Conservation (phyloP, 495 filamentous ascomycete genomes). For the Oidiodendron maius region DNA sequence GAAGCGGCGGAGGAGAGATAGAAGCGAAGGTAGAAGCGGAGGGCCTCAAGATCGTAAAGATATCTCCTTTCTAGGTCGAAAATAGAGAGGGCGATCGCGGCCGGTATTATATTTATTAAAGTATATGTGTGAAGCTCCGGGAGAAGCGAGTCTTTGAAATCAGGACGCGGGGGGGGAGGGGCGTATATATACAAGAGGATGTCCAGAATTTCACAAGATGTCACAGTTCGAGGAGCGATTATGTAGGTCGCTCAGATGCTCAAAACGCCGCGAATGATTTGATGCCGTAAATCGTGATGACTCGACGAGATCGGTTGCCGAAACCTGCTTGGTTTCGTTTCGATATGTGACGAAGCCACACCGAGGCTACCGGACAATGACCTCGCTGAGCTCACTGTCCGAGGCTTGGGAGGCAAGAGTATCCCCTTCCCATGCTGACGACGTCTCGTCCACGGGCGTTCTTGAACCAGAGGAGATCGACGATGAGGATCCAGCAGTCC, state of each 20-base stretch:
- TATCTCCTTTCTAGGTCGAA: neutral
- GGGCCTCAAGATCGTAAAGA: neutral
- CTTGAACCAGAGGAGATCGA: slow-evolving; percentile 37
- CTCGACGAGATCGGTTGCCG: slow-evolving; percentile 11
- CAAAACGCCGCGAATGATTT: slow-evolving; percentile 23
- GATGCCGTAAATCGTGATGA: slow-evolving; percentile 21
- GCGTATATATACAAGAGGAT: slow-evolving; percentile 18
- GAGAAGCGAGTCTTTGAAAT: neutral
- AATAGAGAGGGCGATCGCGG: neutral
- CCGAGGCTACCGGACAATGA: slow-evolving; percentile 15
- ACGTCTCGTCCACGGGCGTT: slow-evolving; percentile 29
- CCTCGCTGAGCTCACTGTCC: slow-evolving; percentile 19
- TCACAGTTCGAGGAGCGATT: slow-evolving; percentile 4
- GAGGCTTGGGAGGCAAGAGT: slow-evolving; percentile 22
- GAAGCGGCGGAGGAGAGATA: neutral
- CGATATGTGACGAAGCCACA: slow-evolving; percentile 1
- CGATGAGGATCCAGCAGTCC: slow-evolving; percentile 36
- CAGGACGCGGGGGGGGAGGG: neutral
- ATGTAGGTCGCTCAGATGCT: slow-evolving; percentile 19
- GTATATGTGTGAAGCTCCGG: neutral
- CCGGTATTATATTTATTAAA: slow-evolving; percentile 2
- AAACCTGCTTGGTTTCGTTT: slow-evolving; percentile 1
- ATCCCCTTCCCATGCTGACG: slow-evolving; percentile 22
- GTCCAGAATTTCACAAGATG: slow-evolving; percentile 7
- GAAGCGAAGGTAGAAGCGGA: slow-evolving; percentile 6